A percentile compares a stretch with the other conserved stretches of the same genome.
phyloP scores from a whole-genome alignment of 1,284 basidiomycete species.

The Trichosporon sp. region DNA sequence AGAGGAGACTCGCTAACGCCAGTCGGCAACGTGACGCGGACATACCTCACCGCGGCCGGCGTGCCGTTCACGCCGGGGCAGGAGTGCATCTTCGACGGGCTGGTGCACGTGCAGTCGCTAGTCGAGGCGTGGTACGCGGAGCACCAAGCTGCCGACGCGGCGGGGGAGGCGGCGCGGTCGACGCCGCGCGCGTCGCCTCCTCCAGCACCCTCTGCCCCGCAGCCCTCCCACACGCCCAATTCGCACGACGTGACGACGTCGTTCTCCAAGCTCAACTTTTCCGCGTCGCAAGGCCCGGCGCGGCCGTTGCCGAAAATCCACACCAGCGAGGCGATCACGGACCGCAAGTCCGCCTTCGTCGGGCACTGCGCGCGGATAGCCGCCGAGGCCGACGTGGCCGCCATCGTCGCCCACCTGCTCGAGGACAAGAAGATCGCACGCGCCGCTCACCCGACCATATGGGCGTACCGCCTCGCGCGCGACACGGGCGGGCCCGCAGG shows the following conservation, averaged over 20 bases:
- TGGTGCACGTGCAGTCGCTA: slow-evolving; percentile 68
- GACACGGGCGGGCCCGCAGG: slow-evolving; percentile 41
- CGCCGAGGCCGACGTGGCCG: slow-evolving; percentile 69
- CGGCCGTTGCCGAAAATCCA: slow-evolving; percentile 52
- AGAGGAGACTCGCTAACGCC: background rate
- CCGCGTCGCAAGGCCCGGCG: background rate
- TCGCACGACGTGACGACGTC: slow-evolving; percentile 3
- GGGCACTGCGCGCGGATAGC: slow-evolving; percentile 74
- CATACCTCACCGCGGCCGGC: slow-evolving; percentile 71
- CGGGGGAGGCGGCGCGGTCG: slow-evolving; percentile 57
- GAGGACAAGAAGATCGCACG: slow-evolving; percentile 58
- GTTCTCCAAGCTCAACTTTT: background rate
- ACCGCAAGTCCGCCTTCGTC: slow-evolving; percentile 76
- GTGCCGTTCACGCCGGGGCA: slow-evolving; percentile 68
- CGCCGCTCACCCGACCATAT: slow-evolving; percentile 82
- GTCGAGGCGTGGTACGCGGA: slow-evolving; percentile 68
- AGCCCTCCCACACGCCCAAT: background rate
- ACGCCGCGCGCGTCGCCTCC: slow-evolving; percentile 12
- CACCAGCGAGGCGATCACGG: slow-evolving; percentile 69
- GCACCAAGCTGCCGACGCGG: slow-evolving; percentile 57
- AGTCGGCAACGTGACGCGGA: slow-evolving; percentile 70
- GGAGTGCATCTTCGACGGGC: slow-evolving; percentile 82
- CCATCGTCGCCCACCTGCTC: slow-evolving; percentile 67
- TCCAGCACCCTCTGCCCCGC: background rate
- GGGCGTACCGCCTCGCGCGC: slow-evolving; percentile 58